Base-by-base conservation (phyloP, 2,329 filamentous ascomycete genomes). In the Exophiala sp. region DNA sequence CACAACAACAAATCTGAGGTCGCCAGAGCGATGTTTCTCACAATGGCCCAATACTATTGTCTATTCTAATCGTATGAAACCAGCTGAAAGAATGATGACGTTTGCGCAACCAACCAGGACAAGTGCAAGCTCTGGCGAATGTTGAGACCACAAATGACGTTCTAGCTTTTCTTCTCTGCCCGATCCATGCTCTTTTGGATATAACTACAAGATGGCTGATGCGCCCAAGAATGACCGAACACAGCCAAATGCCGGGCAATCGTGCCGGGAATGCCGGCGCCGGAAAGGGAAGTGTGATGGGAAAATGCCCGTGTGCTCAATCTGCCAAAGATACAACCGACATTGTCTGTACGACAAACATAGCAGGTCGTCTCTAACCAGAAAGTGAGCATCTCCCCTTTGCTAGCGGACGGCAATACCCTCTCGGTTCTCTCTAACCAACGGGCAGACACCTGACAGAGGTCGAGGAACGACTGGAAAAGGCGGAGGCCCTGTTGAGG, bases 311-410 rank as follows among this genome's bases (percentile, higher is more conserved):
- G 55, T 58, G 14, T 58, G 55, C 43, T 58, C 55, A 9, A 44
- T 55, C 21, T 58, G 55, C 35, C 55, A 58, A 24, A 46, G 55
- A 22, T 58, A 58, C 46, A 58, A 55, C 38, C 48, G 55, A 37
- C 55, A 58, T 34, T 58, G 55, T 45, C 40, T 58, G 21, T 58
- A 58, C 29, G 55, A 58, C 43, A 58, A 58, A 32, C 55, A 58
- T 43, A 58, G 55, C 38, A 32, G 55, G 32, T 55, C 55, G 24
- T 48, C 55, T 14, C 42, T 58, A 37, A 58, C 55, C 10, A 48
- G 55, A 38, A 58, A 55, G 52, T 55, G 19, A 37, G 53, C 37
- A 21, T 22, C 18, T 16, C 34, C 21, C 10, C 8, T n/a, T n/a
- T 32, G 29, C 14, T 27, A 23, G 23, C 11, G 14, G 18, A 4